Base-by-base conservation (phyloP, 1,284 basidiomycete species). In the Flammula alnicola region DNA sequence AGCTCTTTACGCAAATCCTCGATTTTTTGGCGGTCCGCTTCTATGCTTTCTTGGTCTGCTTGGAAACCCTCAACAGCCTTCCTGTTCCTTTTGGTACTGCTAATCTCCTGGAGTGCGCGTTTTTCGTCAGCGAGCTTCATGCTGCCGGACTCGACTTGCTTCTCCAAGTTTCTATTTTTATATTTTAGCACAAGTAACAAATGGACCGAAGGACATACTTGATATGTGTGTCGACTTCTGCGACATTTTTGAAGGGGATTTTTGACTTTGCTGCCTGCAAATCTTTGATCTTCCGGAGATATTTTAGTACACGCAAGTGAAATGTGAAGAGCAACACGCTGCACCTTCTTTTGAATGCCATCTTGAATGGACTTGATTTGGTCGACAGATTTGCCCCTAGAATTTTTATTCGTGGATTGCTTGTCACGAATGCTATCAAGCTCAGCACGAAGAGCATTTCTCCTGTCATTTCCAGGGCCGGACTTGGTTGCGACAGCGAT, bases 51-150 rank as follows among this genome's bases (percentile, higher is more conserved):
- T 63, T 94, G 87, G 41, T 90, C 81, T 1, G 83, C 71, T 64
- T 93, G 85, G 77, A 96, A 93, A 39, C 79, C 75, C 68, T 95
- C 91, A 44, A 95, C 84, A 11, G 72, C 69, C 66, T 80, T 86
- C 49, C 91, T 85, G 47, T 75, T 79, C 32, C 91, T 88, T 63
- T 81, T 89, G 57, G 80, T 74, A 40, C 79, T 78, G 55, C 77
- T 81, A 60, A 99, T 97, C 64, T 99, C 96, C 60, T 84, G 81
- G 16, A 99, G 79, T 4, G 95, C 93, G 57, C 93, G 88, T 73
- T 98, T 98, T 74, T 99, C 97, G 49, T 98, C 96, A 30, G 90
- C 95, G 48, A 99, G 80, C 70, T 95, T 98, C 81, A 99, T 80
- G 56, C 67, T 84, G 17, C 96, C 97, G 7, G 91, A 90, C 65